Evolutionary conservation across 805 yeast genomes (phyloP).

Genomic region (Nakazawaea ishiwadae): DNA sequence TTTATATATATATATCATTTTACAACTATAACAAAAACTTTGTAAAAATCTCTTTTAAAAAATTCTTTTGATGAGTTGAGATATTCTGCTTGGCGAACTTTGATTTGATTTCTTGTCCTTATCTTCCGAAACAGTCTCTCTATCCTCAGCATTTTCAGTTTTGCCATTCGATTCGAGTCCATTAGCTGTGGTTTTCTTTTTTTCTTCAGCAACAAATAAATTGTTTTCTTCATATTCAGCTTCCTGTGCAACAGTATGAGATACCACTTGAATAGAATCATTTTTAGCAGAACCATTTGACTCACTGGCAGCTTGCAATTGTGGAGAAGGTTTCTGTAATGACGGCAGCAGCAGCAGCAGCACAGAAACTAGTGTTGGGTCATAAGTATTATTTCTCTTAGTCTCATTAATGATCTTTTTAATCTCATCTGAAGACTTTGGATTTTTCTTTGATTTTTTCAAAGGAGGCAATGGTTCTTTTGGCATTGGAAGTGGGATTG

Average conservation of each 20-base stretch:
- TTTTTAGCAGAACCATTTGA: not conserved
- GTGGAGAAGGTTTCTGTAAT: not conserved
- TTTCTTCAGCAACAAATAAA: not conserved
- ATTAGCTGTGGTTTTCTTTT: not conserved
- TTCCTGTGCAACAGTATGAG: not conserved
- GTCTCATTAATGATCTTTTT: slow-evolving; percentile 9
- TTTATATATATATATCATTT: no score
- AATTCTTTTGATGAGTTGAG: slow-evolving; percentile 1
- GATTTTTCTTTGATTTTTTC: slow-evolving; percentile 1
- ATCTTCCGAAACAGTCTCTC: no score
- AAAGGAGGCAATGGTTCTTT: not conserved
- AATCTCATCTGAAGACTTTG: slow-evolving; percentile 8
- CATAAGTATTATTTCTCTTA: not conserved
- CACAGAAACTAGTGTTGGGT: not conserved
- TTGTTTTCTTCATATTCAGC: not conserved
- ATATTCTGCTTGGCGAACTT: not conserved
- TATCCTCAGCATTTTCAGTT: no score
- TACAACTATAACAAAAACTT: no score
- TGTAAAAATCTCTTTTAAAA: not conserved
- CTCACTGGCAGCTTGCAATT: not conserved
- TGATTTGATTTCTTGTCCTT: not conserved
- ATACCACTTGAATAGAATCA: not conserved
- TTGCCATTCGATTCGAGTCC: no score
- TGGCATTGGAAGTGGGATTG: slow-evolving; percentile 4
- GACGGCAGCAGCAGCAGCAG: not conserved